Percentiles rank a stretch among this genome's conserved stretches.
These are phyloP conservation scores for Pelargonium fulgidum DNA, from an alignment of 441 rosid species.

Conservation along the genomic window DNA sequence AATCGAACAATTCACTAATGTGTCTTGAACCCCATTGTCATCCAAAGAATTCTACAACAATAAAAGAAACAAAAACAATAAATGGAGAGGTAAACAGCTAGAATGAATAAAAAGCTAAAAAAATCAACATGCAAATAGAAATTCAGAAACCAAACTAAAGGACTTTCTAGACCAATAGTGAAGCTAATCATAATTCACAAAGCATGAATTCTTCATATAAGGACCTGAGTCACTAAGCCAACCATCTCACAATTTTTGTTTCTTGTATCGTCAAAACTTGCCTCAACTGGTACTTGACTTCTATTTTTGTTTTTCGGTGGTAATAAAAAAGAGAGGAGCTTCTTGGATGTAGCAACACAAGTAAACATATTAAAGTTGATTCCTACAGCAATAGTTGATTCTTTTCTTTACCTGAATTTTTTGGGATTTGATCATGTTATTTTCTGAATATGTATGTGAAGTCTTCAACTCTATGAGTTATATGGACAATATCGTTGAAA, in stretches of 20 bases:
- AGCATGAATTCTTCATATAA: not conserved
- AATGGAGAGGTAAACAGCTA: not conserved
- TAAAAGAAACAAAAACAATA: constrained; percentile 6
- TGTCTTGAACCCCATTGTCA: constrained; percentile 31
- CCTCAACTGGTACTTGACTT: not conserved
- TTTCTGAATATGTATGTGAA: not conserved
- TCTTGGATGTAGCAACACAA: too few species aligned
- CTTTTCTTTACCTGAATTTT: too few species aligned
- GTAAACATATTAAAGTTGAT: not conserved
- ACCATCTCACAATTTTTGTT: not conserved
- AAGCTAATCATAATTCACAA: not conserved
- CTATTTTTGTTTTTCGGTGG: too few species aligned
- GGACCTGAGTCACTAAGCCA: not conserved
- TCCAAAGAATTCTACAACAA: constrained; percentile 36
- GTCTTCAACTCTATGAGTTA: not conserved
- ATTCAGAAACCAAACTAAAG: not conserved
- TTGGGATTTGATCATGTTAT: not conserved
- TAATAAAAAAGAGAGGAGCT: too few species aligned
- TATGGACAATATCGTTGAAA: not conserved
- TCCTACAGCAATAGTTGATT: not conserved
- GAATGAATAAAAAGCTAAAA: not conserved
- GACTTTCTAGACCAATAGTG: not conserved
- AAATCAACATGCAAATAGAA: not conserved
- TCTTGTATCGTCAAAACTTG: not conserved
- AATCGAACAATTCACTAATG: constrained; percentile 26